A percentile compares a stretch with the other conserved stretches of the same genome.
These are phyloP conservation scores for Candida ponderosae DNA, from an alignment of 805 yeast species.

Conservation along the genomic window DNA sequence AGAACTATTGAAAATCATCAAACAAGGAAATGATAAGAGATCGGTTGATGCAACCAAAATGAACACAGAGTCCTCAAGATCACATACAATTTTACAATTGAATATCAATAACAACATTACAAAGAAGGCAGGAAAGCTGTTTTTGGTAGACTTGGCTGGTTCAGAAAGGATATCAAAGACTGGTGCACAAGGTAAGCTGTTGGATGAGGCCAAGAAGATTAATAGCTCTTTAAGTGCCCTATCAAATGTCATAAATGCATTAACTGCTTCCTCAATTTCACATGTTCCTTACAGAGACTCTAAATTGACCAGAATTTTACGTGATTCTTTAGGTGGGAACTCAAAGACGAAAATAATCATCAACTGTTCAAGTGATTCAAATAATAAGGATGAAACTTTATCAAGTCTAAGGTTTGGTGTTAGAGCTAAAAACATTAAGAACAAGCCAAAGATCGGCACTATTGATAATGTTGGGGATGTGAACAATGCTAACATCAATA, in stretches of 20 bases:
- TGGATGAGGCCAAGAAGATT: conserved; percentile 81
- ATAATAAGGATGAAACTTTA: conserved; percentile 55
- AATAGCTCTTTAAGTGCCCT: conserved; percentile 71
- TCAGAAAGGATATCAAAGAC: conserved; percentile 74
- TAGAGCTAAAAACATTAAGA: conserved; percentile 61
- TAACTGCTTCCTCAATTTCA: conserved; percentile 59
- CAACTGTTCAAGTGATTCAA: conserved; percentile 59
- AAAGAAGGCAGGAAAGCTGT: conserved; percentile 55
- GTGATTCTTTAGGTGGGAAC: conserved; percentile 78
- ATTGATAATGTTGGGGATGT: too few species aligned
- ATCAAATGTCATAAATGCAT: conserved; percentile 73
- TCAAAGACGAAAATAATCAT: conserved; percentile 68
- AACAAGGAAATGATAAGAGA: conserved; percentile 49
- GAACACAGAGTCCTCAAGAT: conserved; percentile 69
- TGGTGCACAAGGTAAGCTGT: conserved; percentile 65
- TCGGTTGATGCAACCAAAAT: conserved; percentile 56
- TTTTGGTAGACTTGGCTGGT: conserved; percentile 81
- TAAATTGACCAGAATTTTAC: conserved; percentile 67
- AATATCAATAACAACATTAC: conserved; percentile 44
- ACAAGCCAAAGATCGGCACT: conserved; percentile 54
- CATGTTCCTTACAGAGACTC: conserved; percentile 76
- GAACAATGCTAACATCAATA: conserved; percentile 9
- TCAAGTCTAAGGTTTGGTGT: conserved; percentile 70
- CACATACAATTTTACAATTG: conserved; percentile 74
- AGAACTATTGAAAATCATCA: conserved; percentile 52